A percentile compares a stretch with the other conserved stretches of the same genome.
phyloP scores from a whole-genome alignment of 1,284 basidiomycete genomes.

The Melampsora americana region DNA sequence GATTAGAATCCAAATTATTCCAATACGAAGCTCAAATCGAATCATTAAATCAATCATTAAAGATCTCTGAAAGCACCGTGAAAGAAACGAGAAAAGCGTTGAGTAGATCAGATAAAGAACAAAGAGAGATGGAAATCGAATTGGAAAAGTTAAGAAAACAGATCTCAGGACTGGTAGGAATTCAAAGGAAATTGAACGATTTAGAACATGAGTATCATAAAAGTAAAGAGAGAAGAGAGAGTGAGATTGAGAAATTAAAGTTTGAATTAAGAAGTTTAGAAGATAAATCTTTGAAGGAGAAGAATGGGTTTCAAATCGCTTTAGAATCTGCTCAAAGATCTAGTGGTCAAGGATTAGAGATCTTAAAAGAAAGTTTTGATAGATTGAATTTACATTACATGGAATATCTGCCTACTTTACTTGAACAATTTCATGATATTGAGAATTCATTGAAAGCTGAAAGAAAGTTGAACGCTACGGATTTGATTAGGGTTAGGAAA shows the following conservation, averaged over 20 bases:
- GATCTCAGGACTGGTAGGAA: slow-evolving; percentile 18
- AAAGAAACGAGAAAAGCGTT: slow-evolving; percentile 30
- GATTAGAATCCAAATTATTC: slow-evolving; percentile 28
- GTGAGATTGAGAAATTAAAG: slow-evolving; percentile 26
- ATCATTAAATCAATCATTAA: slow-evolving; percentile 15
- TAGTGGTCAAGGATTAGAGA: not conserved
- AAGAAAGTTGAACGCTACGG: not conserved
- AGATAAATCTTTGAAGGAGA: slow-evolving; percentile 17
- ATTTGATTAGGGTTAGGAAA: slow-evolving; percentile 20
- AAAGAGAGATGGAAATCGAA: slow-evolving; percentile 14
- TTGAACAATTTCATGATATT: not conserved
- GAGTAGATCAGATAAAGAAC: slow-evolving; percentile 6
- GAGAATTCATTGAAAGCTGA: not conserved
- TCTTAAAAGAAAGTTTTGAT: not conserved
- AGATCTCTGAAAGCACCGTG: slow-evolving; percentile 20
- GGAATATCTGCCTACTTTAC: slow-evolving; percentile 5
- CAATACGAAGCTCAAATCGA: slow-evolving; percentile 30
- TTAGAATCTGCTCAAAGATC: slow-evolving; percentile 10
- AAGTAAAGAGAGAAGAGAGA: slow-evolving; percentile 29
- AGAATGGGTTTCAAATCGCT: slow-evolving; percentile 9
- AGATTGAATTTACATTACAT: slow-evolving; percentile 6
- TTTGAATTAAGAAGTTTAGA: slow-evolving; percentile 19
- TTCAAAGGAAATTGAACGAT: slow-evolving; percentile 33
- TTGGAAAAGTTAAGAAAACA: slow-evolving; percentile 15
- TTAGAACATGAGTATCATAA: slow-evolving; percentile 29